Evolutionary conservation across 2,329 filamentous ascomycete species (phyloP), one percentile per base, ranked within the genome.

Genomic region (Botrytis tulipae): DNA sequence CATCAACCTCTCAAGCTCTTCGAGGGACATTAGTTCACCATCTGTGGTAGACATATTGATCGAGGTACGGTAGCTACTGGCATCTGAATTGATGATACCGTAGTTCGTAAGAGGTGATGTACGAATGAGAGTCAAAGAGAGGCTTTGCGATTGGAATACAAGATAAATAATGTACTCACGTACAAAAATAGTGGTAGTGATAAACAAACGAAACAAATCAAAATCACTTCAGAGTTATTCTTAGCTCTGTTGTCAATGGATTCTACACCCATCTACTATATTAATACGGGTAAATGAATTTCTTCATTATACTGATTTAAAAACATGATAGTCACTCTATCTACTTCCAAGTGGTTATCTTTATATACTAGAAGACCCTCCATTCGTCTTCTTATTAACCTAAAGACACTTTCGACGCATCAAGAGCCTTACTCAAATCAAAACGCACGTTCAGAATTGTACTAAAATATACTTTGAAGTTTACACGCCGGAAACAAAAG

Each of bases 211-310:
- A 25, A 14, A 40, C 32, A 35, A 25, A 18, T 12, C 2, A 35
- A 35, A 22, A 48, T 37, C 20, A 51, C 44, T 37, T n/a, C 0
- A 37, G 9, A 14, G 18, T 37, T 22, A 35, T 4, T 60, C 20
- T 10, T 40, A 5, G 4, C 2, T n/a, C 7, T 18, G 0, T 29
- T n/a, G 3, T 16, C 18, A 7, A 9, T 9, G 22, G 1, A 14
- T 37, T 32, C 12, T 1, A 32, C 18, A n/a, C n/a, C 12, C 16
- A 37, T 35, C 10, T 48, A 48, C 10, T 4, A 18, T 29, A 1
- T 40, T 14, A 42, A n/a, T 40, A 62, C 22, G 2, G 10, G 16
- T 14, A 32, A 1, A 1, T 35, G 12, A 35, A 2, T 3, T 46
- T 2, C 1, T 10, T 32, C 10, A 25, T 25, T 10, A 35, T 20